Conservation (phyloP, 2,329 filamentous ascomycete genomes). For the Colletotrichum sp. region DNA sequence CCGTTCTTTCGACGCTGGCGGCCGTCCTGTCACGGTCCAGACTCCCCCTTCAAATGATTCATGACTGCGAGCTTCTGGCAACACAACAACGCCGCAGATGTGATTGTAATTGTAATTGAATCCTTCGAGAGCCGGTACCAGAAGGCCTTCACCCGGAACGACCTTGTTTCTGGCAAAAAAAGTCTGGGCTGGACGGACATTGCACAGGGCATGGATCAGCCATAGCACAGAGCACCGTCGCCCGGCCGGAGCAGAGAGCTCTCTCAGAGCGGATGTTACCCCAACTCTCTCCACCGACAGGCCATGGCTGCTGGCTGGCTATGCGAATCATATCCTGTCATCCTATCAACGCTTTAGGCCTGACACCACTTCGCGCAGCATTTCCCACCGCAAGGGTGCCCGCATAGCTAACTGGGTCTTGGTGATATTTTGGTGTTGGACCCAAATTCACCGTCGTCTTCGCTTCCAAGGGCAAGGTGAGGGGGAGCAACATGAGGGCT, state of each 20-base stretch:
- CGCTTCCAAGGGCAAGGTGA: background rate
- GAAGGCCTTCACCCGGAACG: background rate
- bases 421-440: constrained; percentile 1
- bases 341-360: background rate
- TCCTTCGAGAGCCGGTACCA: background rate
- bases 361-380: background rate
- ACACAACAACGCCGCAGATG: background rate
- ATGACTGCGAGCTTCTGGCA: background rate
- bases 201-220: background rate
- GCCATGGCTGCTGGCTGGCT: background rate
- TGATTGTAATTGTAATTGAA: background rate
- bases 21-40: background rate
- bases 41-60: background rate
- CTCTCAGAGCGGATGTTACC: background rate
- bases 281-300: background rate
- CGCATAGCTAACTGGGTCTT: background rate
- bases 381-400: background rate
- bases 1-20: background rate
- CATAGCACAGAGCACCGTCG: background rate
- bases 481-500: background rate
- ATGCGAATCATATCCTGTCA: background rate
- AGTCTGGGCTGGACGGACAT: background rate
- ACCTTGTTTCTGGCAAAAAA: background rate
- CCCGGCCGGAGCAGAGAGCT: background rate
- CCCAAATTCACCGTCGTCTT: background rate